phyloP scores from a whole-genome alignment of 164 flowering plant species.

The Kalanchoe fedtschenkoi region DNA sequence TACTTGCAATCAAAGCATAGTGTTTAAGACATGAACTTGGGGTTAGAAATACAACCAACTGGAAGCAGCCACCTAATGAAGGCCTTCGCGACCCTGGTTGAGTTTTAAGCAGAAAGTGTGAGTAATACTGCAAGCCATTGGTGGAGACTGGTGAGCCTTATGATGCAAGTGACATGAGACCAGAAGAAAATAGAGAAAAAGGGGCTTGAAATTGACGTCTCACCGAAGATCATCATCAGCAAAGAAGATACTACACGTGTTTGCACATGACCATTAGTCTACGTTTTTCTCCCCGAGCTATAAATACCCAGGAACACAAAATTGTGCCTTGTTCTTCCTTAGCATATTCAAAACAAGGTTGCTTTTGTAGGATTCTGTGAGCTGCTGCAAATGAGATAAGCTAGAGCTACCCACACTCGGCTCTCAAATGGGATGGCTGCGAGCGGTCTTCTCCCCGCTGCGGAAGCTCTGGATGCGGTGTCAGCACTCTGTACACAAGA shows the following conservation, averaged over 20 bases:
- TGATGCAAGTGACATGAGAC: neutral
- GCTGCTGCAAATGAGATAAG: neutral
- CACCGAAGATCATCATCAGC: neutral
- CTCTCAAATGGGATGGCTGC: constrained; percentile 65
- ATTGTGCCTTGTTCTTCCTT: neutral
- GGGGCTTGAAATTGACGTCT: neutral
- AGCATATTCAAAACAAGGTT: neutral
- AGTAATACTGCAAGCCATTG: neutral
- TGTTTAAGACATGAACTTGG: neutral
- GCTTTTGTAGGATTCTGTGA: neutral
- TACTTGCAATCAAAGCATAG: neutral
- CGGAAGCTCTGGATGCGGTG: constrained; percentile 63
- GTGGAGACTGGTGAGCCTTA: neutral
- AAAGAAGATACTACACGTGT: constrained; percentile 2
- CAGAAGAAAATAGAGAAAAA: neutral
- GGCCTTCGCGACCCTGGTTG: no score
- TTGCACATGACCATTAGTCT: neutral
- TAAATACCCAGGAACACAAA: neutral
- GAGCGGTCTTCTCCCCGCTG: constrained; percentile 47
- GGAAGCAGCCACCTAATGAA: no score
- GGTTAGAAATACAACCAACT: no score
- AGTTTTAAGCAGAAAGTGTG: neutral
- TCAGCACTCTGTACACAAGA: constrained; percentile 31
- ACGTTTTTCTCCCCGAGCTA: no score
- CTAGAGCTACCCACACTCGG: neutral